These are phyloP conservation scores for Neonectria punicea DNA, from an alignment of 2,329 filamentous ascomycete species.

Conservation along the genomic window DNA sequence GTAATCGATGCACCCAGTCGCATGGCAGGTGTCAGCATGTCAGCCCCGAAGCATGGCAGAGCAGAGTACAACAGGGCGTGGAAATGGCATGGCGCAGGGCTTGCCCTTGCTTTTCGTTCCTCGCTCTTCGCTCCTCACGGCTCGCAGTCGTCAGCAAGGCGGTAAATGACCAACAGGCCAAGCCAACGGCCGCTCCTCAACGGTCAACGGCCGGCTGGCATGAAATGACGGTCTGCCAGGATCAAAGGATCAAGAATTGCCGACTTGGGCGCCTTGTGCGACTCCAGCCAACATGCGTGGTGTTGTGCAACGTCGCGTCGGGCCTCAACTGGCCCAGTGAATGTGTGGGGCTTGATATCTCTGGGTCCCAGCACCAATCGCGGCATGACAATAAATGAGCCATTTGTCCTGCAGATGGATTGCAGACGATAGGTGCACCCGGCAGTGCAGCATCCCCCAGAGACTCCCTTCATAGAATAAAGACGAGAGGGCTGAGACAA, in stretches of 20 bases:
- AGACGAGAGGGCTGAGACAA: constrained; percentile 9
- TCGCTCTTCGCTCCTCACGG: neutral
- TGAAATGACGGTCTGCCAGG: constrained; percentile 12
- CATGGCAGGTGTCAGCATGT: constrained; percentile 23
- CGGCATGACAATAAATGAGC: constrained; percentile 2
- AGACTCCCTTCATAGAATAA: neutral
- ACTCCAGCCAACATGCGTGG: constrained; percentile 3
- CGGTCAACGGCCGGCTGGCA: neutral
- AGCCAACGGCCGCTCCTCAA: neutral
- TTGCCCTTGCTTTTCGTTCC: neutral
- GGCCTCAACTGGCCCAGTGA: constrained; percentile 21
- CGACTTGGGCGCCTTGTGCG: neutral
- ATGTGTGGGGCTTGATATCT: constrained; percentile 4
- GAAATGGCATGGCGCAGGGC: constrained; percentile 4
- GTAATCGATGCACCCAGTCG: constrained; percentile 6
- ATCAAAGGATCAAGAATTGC: neutral
- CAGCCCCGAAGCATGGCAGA: constrained; percentile 9
- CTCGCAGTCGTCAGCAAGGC: constrained; percentile 14
- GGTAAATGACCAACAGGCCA: neutral
- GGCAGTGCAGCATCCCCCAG: constrained; percentile 2
- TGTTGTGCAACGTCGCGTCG: constrained; percentile 21
- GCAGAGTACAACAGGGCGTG: neutral
- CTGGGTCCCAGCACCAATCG: constrained; percentile 5
- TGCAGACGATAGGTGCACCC: neutral
- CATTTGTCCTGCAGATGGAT: constrained; percentile 20